Percentiles rank a stretch among this genome's conserved stretches.
These are phyloP conservation scores for Camelina laxa DNA, from an alignment of 345 rosid species.

Conservation along the genomic window DNA sequence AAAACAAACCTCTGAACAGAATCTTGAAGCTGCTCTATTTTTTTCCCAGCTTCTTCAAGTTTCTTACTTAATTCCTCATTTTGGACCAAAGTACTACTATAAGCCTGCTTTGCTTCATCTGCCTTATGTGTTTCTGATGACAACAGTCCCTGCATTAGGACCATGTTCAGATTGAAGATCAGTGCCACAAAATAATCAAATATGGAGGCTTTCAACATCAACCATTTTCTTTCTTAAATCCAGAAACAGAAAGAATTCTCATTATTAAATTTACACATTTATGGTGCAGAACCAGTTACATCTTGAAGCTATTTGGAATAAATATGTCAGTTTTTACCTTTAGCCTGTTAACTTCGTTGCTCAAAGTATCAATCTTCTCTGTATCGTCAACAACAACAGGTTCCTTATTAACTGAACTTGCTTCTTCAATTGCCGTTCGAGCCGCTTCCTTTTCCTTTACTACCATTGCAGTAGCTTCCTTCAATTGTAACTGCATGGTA, in stretches of 20 bases:
- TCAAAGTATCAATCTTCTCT: constrained; percentile 64
- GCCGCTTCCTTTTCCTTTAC: constrained; percentile 89
- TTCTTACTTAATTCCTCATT: constrained; percentile 67
- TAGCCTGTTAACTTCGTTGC: constrained; percentile 69
- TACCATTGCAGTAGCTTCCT: constrained; percentile 63
- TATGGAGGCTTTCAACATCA: constrained; percentile 11
- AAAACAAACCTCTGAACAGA: constrained; percentile 79
- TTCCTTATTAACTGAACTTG: constrained; percentile 74
- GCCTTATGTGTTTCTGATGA: constrained; percentile 61
- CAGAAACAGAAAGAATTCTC: constrained; percentile 21
- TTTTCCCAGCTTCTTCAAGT: constrained; percentile 70
- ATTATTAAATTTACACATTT: not conserved
- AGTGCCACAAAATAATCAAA: constrained; percentile 26
- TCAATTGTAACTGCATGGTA: constrained; percentile 61
- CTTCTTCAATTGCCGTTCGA: constrained; percentile 78
- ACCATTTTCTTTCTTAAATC: constrained; percentile 19
- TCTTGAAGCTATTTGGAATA: constrained; percentile 20
- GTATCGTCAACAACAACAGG: constrained; percentile 86
- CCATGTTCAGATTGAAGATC: constrained; percentile 27
- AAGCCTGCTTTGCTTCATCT: constrained; percentile 68
- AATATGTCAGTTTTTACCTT: constrained; percentile 54
- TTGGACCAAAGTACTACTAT: constrained; percentile 53
- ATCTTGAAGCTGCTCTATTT: constrained; percentile 75
- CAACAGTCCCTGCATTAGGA: constrained; percentile 56
- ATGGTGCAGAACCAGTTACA: constrained; percentile 26